phyloP scores from a whole-genome alignment of 1,284 basidiomycete species.

The Butyriboletus appendiculatus region DNA sequence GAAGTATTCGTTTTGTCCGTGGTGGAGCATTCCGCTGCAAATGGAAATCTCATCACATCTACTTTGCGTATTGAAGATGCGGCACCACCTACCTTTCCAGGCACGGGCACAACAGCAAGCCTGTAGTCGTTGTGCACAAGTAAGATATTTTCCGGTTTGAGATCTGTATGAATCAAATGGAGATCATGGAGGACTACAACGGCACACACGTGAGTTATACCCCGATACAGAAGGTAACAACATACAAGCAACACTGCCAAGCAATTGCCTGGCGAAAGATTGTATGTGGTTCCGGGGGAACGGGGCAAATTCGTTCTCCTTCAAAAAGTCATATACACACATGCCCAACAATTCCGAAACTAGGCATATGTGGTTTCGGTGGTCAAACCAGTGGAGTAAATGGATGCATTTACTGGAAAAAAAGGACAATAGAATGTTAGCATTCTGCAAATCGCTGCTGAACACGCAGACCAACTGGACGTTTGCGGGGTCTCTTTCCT shows the following conservation, averaged over 20 bases:
- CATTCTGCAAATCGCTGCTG: not conserved
- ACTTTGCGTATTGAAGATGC: slow-evolving; percentile 4
- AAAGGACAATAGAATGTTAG: slow-evolving; percentile 14
- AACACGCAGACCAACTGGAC: slow-evolving; percentile 65
- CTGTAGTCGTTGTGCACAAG: slow-evolving; percentile 86
- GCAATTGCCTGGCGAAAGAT: slow-evolving; percentile 89
- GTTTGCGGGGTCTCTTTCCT: slow-evolving; percentile 89
- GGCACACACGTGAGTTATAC: slow-evolving; percentile 12
- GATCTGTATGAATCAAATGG: slow-evolving; percentile 94
- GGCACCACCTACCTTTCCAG: slow-evolving; percentile 52
- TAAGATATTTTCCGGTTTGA: slow-evolving; percentile 98
- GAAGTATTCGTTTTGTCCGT: slow-evolving; percentile 73
- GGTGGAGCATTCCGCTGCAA: slow-evolving; percentile 59
- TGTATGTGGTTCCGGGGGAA: slow-evolving; percentile 98
- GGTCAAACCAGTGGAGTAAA: slow-evolving; percentile 93
- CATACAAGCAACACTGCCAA: slow-evolving; percentile 94
- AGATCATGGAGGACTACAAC: slow-evolving; percentile 85
- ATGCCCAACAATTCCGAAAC: slow-evolving; percentile 96
- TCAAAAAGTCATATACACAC: slow-evolving; percentile 99
- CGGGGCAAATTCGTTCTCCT: slow-evolving; percentile 96
- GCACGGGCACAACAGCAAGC: slow-evolving; percentile 54
- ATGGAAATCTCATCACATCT: slow-evolving; percentile 13
- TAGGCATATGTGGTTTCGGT: slow-evolving; percentile 96
- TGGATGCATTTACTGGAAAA: slow-evolving; percentile 93
- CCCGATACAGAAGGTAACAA: slow-evolving; percentile 20